These are phyloP conservation scores for Dunaliella salina DNA, from an alignment of 163 green algal genomes.

Conservation along the genomic window DNA sequence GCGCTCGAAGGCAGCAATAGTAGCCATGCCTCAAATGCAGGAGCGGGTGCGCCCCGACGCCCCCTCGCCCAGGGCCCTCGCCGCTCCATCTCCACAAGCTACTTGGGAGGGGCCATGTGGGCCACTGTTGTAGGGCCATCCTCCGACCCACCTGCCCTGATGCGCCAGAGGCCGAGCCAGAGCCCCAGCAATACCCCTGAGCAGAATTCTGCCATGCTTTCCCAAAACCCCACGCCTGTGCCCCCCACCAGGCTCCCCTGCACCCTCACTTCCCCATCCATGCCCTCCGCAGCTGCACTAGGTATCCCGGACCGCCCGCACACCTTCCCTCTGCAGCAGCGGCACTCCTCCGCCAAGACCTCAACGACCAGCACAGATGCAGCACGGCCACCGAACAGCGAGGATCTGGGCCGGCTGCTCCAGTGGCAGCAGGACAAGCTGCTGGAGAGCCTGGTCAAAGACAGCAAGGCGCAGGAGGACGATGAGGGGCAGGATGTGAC, in stretches of 20 bases:
- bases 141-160: too few species aligned
- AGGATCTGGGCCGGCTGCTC: not conserved
- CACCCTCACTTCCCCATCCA: not conserved
- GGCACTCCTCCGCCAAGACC: too few species aligned
- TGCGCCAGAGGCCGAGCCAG: too few species aligned
- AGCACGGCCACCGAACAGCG: not conserved
- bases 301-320: not conserved
- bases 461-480: not conserved
- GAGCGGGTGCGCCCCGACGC: not conserved
- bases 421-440: not conserved
- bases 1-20: not conserved
- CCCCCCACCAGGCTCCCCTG: not conserved
- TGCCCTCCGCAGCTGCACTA: not conserved
- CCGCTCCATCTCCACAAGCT: not conserved
- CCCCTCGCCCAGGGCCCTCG: too few species aligned
- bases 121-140: too few species aligned
- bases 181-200: too few species aligned
- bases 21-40: not conserved
- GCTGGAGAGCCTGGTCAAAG: not conserved
- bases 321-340: too few species aligned
- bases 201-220: too few species aligned
- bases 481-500: too few species aligned
- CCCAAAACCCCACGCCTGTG: too few species aligned
- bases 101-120: not conserved
- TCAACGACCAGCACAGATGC: too few species aligned